Conservation (phyloP, 1,284 basidiomycete species). For the Rhodotorula sp. region DNA sequence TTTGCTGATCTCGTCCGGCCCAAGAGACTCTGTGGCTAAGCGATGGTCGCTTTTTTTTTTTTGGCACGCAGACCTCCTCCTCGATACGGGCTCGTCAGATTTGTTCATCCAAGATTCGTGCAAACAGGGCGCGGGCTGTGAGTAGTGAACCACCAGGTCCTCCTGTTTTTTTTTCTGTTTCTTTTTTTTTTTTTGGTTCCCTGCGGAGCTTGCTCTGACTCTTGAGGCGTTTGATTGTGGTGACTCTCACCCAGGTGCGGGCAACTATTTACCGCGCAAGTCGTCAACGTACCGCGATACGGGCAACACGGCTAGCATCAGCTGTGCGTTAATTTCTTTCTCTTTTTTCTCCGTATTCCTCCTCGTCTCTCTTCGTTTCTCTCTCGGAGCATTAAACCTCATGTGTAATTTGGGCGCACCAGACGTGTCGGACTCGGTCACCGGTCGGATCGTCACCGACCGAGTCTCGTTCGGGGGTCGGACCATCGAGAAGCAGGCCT, state of each 20-base stretch:
- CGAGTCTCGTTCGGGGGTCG: conserved; percentile 2
- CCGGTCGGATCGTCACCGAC: background rate
- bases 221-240: too few relatives aligned
- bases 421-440: conserved; percentile 2
- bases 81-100: conserved; percentile 15
- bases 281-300: background rate
- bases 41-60: too few relatives aligned
- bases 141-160: too few relatives aligned
- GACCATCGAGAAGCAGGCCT: background rate
- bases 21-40: too few relatives aligned
- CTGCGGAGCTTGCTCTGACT: too few relatives aligned
- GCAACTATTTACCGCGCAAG: background rate
- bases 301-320: background rate
- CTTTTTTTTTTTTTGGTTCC: too few relatives aligned
- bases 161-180: too few relatives aligned
- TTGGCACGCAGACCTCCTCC: background rate
- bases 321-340: background rate
- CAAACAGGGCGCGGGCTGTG: background rate
- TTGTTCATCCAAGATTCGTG: background rate
- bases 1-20: too few relatives aligned
- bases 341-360: too few relatives aligned
- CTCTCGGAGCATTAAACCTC: too few relatives aligned
- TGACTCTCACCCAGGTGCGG: background rate
- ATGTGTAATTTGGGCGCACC: rapidly evolving
- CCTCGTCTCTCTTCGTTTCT: too few relatives aligned